Evolutionary conservation across 352 stramenopile species (phyloP), one percentile per base, ranked within the genome.

Genomic region (Phytopythium kandeliae): DNA sequence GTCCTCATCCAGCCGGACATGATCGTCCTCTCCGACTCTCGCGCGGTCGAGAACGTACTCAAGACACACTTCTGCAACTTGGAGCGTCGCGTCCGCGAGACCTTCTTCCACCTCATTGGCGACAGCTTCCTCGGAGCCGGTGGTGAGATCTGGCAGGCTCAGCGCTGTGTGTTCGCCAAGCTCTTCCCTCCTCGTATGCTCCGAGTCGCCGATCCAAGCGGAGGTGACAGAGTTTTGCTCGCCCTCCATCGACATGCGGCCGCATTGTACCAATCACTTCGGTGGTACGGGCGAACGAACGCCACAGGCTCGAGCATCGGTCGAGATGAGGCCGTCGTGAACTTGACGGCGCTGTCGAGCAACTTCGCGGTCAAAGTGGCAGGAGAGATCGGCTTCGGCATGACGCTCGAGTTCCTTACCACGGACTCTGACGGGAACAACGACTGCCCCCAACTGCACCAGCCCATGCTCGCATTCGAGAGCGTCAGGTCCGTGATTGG

Each of bases 161-260:
- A 94, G 54, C 72, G 83, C 40, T 88, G 90, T 54, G 80, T 63
- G 2, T 80, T 85, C 54, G 92, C 77, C 51, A 85, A 95, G 45
- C 78, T 97, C 21, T 95, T 95, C 40, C 86, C 71, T 5, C 74
- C 53, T 24, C 57, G 51, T 11, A 22, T 59, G 11, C 31, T 86
- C 0, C 51, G 66, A 30, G 60, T 70, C 16, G 63, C 48, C 11
- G 51, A 22, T 4, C 5, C 1, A 1, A 22, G 54, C 46, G 21
- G 17, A 44, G 35, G 49, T 31, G 48, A 52, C 13, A 62, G 57
- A n/a, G 76, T 82, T 62, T 64, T 58, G 0, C n/a, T 49, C 2
- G 52, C 49, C 4, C 49, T 83, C 19, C 63, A 68, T 21, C 54
- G 54, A 6, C 61, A 83, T 33, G 53, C 60, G 1, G 36, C 49